Evolutionary conservation across 2,329 filamentous ascomycete genomes (phyloP).

Genomic region (Aspergillus puulaauensis): DNA sequence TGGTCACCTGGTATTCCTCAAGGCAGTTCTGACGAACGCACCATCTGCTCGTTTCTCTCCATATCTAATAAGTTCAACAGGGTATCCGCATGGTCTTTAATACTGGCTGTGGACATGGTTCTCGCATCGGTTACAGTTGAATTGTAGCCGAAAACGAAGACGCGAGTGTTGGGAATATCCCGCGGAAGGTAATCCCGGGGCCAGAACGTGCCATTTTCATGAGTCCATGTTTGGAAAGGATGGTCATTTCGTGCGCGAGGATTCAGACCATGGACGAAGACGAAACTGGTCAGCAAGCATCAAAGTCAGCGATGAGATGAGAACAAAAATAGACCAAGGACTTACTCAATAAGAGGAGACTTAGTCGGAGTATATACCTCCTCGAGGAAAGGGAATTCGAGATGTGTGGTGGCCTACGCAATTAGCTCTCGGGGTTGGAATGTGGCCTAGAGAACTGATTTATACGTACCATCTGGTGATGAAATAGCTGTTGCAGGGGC

Average conservation of each 20-base stretch:
- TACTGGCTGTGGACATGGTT: slow-evolving; percentile 33
- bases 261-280: slow-evolving; percentile 34
- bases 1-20: not conserved
- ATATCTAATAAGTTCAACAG: slow-evolving; percentile 32
- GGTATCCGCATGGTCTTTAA: slow-evolving; percentile 37
- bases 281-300: slow-evolving; percentile 18
- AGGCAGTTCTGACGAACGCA: not conserved
- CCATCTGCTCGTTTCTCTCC: slow-evolving; percentile 28
- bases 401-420: slow-evolving; percentile 14
- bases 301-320: no score
- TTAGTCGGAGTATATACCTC: slow-evolving; percentile 27
- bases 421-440: not conserved
- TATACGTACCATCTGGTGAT: slow-evolving; percentile 13
- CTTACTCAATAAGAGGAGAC: slow-evolving; percentile 30
- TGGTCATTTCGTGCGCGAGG: slow-evolving; percentile 31
- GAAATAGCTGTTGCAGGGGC: not conserved
- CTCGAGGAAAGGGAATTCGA: slow-evolving; percentile 33
- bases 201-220: slow-evolving; percentile 28
- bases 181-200: slow-evolving; percentile 24
- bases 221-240: slow-evolving; percentile 34
- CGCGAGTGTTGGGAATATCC: slow-evolving; percentile 29
- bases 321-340: not conserved
- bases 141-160: slow-evolving; percentile 36
- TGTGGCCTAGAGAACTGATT: not conserved
- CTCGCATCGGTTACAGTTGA: slow-evolving; percentile 31